Evolutionary conservation across 768 basidiomycete genomes (phyloP).

Genomic region (Russula virescens): DNA sequence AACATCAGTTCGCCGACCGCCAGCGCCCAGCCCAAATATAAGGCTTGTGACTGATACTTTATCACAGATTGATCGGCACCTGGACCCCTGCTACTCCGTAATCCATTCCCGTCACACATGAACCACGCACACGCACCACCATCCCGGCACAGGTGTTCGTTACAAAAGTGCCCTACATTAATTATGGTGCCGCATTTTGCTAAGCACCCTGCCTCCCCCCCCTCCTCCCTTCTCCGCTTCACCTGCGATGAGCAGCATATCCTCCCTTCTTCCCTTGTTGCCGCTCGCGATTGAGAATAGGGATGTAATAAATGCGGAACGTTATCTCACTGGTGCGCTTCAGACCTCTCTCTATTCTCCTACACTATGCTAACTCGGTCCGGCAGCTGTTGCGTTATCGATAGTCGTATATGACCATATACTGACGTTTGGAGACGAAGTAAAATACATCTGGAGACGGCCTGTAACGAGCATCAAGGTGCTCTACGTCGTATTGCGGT

Average conservation of each 20-base stretch:
- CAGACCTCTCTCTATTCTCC: background rate
- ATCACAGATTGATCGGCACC: slow-evolving; percentile 6
- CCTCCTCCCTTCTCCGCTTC: background rate
- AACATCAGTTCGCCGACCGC: background rate
- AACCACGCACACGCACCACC: background rate
- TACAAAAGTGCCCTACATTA: slow-evolving; percentile 4
- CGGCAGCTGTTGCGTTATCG: slow-evolving; percentile 31
- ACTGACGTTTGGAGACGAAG: slow-evolving; percentile 38
- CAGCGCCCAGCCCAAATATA: background rate
- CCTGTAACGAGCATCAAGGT: slow-evolving; percentile 35
- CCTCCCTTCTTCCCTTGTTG: background rate
- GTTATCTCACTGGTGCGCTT: slow-evolving; percentile 14
- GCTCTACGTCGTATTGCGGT: slow-evolving; percentile 39
- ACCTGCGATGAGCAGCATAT: background rate
- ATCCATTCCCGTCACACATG: background rate
- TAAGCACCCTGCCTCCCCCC: background rate
- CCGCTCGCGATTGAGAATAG: slow-evolving; percentile 1
- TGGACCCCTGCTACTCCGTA: slow-evolving; percentile 5
- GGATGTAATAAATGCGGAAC: background rate
- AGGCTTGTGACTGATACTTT: background rate
- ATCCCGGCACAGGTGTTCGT: background rate
- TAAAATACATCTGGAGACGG: slow-evolving; percentile 38
- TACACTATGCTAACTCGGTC: background rate
- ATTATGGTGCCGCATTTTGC: background rate
- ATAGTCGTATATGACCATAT: slow-evolving; percentile 41